These are phyloP conservation scores for Ganoderma sp. DNA, from an alignment of 1,284 basidiomycete species.

Conservation along the genomic window DNA sequence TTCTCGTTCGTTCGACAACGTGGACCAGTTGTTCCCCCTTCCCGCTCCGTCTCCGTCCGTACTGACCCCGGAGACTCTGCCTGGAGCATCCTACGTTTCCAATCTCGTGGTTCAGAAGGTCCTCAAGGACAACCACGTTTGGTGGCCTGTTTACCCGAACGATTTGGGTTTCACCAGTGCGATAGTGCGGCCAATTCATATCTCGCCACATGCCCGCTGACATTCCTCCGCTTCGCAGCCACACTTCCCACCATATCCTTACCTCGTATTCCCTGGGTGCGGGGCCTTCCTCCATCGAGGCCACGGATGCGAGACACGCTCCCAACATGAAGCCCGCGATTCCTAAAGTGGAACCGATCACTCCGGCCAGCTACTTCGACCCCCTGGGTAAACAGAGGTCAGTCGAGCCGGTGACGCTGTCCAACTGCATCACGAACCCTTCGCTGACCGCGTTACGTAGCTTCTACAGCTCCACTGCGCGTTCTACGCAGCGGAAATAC, in stretches of 20 bases:
- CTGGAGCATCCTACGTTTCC: not conserved
- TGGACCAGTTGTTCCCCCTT: not conserved
- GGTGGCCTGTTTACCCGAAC: constrained; percentile 69
- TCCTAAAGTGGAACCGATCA: not conserved
- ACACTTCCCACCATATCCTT: constrained; percentile 49
- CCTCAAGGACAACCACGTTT: constrained; percentile 61
- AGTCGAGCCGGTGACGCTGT: not conserved
- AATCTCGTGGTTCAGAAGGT: not conserved
- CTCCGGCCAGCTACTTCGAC: not conserved
- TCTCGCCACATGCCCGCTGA: not conserved
- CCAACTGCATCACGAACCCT: not conserved
- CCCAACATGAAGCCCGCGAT: constrained; percentile 24
- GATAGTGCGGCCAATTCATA: not conserved
- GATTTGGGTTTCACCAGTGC: constrained; percentile 63
- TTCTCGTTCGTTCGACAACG: not conserved
- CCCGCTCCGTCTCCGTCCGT: not conserved
- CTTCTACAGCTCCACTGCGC: constrained; percentile 57
- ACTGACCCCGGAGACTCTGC: not conserved
- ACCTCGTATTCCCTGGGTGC: constrained; percentile 56
- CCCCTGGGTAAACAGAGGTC: not conserved
- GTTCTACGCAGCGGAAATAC: constrained; percentile 57
- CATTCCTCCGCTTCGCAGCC: not conserved
- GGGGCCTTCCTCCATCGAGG: constrained; percentile 44
- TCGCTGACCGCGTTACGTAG: constrained; percentile 40
- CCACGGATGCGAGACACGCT: constrained; percentile 49